These are phyloP conservation scores for Boletellus ananas DNA, from an alignment of 768 basidiomycete species.

Conservation along the genomic window DNA sequence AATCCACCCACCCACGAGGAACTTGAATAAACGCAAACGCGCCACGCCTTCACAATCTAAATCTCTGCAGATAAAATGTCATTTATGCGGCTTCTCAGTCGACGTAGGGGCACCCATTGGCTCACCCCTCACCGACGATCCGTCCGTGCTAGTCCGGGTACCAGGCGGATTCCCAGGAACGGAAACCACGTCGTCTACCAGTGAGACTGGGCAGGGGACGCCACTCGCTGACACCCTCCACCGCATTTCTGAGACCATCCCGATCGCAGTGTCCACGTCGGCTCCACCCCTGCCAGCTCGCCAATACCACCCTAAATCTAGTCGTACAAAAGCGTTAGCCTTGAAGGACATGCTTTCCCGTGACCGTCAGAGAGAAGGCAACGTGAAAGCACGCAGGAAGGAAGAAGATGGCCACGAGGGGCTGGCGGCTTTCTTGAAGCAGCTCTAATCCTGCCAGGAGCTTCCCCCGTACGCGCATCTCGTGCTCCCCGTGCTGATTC, in stretches of 20 bases:
- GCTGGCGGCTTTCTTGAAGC: conserved; percentile 48
- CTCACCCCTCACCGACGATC: background rate
- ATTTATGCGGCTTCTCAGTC: conserved; percentile 16
- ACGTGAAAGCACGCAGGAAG: conserved; percentile 17
- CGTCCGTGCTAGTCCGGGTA: background rate
- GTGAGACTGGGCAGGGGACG: background rate
- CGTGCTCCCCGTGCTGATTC: background rate
- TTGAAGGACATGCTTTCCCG: conserved; percentile 63
- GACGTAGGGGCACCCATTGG: background rate
- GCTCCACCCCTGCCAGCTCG: conserved; percentile 1
- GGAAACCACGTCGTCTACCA: background rate
- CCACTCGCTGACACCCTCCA: background rate
- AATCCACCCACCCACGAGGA: conserved; percentile 27
- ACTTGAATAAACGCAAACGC: conserved; percentile 4
- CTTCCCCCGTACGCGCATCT: background rate
- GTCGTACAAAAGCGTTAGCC: conserved; percentile 35
- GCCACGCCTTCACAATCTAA: background rate
- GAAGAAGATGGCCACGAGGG: conserved; percentile 32
- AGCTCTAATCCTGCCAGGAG: conserved; percentile 8
- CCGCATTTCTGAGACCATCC: background rate
- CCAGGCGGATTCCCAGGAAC: background rate
- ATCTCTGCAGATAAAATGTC: conserved; percentile 15
- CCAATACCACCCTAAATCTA: conserved; percentile 41
- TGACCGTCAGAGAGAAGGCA: conserved; percentile 47
- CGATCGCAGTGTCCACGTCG: background rate